Evolutionary conservation across 2,329 filamentous ascomycete genomes (phyloP).

Genomic region (Alternaria solani): DNA sequence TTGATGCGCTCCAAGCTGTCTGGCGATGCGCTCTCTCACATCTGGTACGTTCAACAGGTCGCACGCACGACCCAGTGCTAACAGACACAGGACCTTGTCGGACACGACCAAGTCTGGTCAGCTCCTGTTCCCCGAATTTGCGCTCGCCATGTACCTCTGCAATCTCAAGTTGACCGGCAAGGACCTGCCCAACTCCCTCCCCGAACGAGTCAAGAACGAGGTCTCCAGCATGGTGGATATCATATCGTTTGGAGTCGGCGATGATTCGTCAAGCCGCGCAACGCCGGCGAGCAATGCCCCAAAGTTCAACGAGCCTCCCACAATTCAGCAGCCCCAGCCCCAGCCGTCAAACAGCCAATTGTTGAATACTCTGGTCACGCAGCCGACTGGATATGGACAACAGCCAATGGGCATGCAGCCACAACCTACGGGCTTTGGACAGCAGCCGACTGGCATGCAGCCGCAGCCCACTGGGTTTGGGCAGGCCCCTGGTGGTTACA

Average conservation of each 20-base stretch:
- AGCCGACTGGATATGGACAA: constrained; percentile 64
- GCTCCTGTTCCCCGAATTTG: constrained; percentile 96
- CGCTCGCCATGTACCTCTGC: constrained; percentile 97
- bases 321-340: constrained; percentile 61
- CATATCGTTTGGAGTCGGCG: constrained; percentile 90
- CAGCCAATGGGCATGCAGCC: constrained; percentile 66
- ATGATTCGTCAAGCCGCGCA: constrained; percentile 67
- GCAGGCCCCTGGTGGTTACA: constrained; percentile 82
- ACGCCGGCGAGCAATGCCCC: constrained; percentile 70
- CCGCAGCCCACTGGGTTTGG: constrained; percentile 61
- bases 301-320: constrained; percentile 70
- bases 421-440: constrained; percentile 55
- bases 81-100: constrained; percentile 74
- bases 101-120: constrained; percentile 97
- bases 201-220: constrained; percentile 91
- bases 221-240: constrained; percentile 99
- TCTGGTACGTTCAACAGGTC: constrained; percentile 71
- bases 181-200: constrained; percentile 74
- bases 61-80: constrained; percentile 17
- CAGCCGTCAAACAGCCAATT: constrained; percentile 75
- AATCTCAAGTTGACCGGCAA: constrained; percentile 92
- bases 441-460: constrained; percentile 35
- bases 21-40: constrained; percentile 86
- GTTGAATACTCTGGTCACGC: constrained; percentile 64
- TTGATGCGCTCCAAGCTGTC: constrained; percentile 87